These are phyloP conservation scores for Colletotrichum sp. DNA, from an alignment of 2,329 filamentous ascomycete species.

Conservation along the genomic window DNA sequence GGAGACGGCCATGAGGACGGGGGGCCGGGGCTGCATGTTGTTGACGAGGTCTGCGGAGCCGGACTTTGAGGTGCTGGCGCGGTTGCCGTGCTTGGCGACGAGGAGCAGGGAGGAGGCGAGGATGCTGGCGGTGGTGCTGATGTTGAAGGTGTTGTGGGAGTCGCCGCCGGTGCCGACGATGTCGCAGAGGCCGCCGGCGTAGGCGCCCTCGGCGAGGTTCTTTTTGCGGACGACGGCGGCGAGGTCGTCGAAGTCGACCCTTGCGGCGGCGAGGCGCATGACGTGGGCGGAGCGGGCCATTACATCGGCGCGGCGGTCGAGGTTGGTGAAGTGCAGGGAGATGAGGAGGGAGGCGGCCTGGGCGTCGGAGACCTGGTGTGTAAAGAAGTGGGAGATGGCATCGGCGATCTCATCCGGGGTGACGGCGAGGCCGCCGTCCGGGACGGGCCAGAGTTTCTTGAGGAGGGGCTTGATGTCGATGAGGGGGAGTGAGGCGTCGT, in stretches of 20 bases:
- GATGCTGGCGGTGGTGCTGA: constrained; percentile 94
- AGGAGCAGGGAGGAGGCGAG: constrained; percentile 85
- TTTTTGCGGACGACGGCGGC: constrained; percentile 63
- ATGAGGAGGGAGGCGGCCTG: constrained; percentile 89
- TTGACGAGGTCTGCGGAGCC: constrained; percentile 92
- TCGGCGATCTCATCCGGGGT: constrained; percentile 83
- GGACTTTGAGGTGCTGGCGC: constrained; percentile 92
- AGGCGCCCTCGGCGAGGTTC: constrained; percentile 72
- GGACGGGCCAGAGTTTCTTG: constrained; percentile 71
- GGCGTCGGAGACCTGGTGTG: constrained; percentile 84
- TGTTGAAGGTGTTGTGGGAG: constrained; percentile 97
- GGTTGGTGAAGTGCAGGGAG: constrained; percentile 87
- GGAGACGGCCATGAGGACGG: constrained; percentile 75
- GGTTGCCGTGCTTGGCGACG: constrained; percentile 94
- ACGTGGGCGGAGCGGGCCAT: constrained; percentile 82
- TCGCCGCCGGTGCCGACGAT: constrained; percentile 98
- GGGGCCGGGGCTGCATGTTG: constrained; percentile 73
- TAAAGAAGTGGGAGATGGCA: constrained; percentile 92
- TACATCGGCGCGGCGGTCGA: constrained; percentile 84
- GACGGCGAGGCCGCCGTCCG: constrained; percentile 52
- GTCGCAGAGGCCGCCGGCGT: constrained; percentile 86
- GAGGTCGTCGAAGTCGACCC: constrained; percentile 70
- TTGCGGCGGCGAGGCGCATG: constrained; percentile 82
- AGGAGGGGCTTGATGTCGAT: constrained; percentile 75
- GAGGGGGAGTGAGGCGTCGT: constrained; percentile 31